Evolutionary conservation across 2,329 filamentous ascomycete genomes (phyloP).

Genomic region (Lecanicillium sp.): DNA sequence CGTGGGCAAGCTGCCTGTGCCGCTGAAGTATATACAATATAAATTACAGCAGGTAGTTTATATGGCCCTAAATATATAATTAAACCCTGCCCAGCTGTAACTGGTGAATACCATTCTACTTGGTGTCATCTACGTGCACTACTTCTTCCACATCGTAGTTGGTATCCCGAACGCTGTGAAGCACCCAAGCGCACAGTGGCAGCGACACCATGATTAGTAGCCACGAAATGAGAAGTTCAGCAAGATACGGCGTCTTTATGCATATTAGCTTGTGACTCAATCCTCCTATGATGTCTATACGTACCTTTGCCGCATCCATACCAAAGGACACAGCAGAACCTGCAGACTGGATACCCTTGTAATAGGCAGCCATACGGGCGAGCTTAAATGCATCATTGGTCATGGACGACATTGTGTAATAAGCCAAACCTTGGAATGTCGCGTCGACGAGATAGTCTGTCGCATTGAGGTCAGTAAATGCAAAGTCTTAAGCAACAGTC

Average conservation of each 20-base stretch:
- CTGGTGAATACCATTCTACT: too few species aligned
- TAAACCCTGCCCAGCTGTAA: too few species aligned
- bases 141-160: slow-evolving; percentile 17
- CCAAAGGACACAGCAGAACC: slow-evolving; percentile 49
- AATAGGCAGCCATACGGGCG: slow-evolving; percentile 70
- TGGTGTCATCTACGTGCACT: slow-evolving; percentile 11
- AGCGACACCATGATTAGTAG: slow-evolving; percentile 14
- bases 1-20: too few species aligned
- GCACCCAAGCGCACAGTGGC: slow-evolving; percentile 14
- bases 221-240: slow-evolving; percentile 17
- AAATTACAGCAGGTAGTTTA: background rate
- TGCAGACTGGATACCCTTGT: slow-evolving; percentile 73
- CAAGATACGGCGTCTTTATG: slow-evolving; percentile 14
- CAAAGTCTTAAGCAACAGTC: background rate
- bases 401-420: slow-evolving; percentile 68
- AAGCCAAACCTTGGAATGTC: slow-evolving; percentile 44
- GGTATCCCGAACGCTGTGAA: slow-evolving; percentile 14
- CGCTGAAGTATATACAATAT: background rate
- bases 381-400: slow-evolving; percentile 66
- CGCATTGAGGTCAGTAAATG: slow-evolving; percentile 4
- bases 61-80: too few species aligned
- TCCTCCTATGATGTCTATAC: too few species aligned
- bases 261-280: background rate
- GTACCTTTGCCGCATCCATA: slow-evolving; percentile 24
- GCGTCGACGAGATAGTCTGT: slow-evolving; percentile 19